Percentiles rank a stretch among this genome's conserved stretches.
These are phyloP conservation scores for Sherardia arvensis DNA, from an alignment of 257 asterid genomes.

Conservation along the genomic window DNA sequence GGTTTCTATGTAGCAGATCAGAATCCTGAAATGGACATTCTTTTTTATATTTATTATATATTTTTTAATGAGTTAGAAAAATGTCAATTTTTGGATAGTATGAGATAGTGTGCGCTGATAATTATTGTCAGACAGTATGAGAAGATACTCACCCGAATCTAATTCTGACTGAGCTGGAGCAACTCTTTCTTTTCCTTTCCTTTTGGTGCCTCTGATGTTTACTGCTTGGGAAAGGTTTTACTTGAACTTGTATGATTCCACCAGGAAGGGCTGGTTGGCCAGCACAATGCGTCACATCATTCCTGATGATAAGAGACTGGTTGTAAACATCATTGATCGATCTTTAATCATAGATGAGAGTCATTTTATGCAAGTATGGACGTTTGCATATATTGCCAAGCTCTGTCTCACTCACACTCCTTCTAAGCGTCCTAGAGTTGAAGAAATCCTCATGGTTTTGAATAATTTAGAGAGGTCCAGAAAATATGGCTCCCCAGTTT, in stretches of 20 bases:
- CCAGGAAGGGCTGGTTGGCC: conserved; percentile 17
- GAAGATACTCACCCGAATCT: too few species aligned
- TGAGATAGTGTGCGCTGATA: too few species aligned
- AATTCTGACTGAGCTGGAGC: not conserved
- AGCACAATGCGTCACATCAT: conserved; percentile 24
- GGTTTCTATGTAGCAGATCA: too few species aligned
- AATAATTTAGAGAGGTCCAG: too few species aligned
- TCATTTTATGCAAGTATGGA: not conserved
- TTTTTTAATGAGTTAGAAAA: too few species aligned
- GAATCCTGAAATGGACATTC: too few species aligned
- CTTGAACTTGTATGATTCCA: conserved; percentile 2
- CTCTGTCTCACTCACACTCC: not conserved
- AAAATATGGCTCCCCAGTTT: too few species aligned
- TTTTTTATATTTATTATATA: too few species aligned
- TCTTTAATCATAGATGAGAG: conserved; percentile 1
- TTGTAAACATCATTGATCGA: not conserved
- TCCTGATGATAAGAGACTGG: conserved; percentile 1
- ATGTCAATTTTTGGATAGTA: too few species aligned
- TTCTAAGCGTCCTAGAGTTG: conserved; percentile 40
- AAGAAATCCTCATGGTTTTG: conserved; percentile 64
- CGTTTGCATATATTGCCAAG: not conserved
- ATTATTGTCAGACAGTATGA: too few species aligned
- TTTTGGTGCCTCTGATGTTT: conserved; percentile 12
- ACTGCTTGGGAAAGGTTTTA: conserved; percentile 13
- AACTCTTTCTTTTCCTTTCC: too few species aligned